Evolutionary conservation across 352 stramenopile genomes (phyloP).

Genomic region (Globisporangium cederbergense): DNA sequence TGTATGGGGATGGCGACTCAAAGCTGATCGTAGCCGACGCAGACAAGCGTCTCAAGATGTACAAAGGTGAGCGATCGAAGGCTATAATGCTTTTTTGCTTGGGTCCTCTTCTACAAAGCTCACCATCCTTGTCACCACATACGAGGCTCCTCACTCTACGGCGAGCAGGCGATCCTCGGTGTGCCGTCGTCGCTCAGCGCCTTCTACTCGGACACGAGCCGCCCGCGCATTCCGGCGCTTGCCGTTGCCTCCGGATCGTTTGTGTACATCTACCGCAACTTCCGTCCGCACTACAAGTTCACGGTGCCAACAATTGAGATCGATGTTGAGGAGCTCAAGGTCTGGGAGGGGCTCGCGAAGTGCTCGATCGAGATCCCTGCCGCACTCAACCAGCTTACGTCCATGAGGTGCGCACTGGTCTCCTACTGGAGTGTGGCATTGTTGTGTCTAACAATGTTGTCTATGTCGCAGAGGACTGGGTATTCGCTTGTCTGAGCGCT

Average conservation of each 20-base stretch:
- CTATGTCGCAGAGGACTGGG: slow-evolving; percentile 38
- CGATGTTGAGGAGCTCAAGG: slow-evolving; percentile 58
- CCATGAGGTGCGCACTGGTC: slow-evolving; percentile 34
- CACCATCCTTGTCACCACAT: not conserved
- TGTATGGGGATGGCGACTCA: slow-evolving; percentile 80
- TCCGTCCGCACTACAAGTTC: slow-evolving; percentile 91
- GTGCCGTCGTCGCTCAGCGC: slow-evolving; percentile 63
- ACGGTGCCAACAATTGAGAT: slow-evolving; percentile 78
- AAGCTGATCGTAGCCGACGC: slow-evolving; percentile 78
- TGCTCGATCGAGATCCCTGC: slow-evolving; percentile 69
- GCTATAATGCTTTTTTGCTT: not conserved
- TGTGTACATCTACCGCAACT: slow-evolving; percentile 91
- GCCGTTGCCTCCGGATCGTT: slow-evolving; percentile 82
- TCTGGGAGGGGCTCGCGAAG: slow-evolving; percentile 69
- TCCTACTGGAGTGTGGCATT: not conserved
- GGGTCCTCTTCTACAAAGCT: not conserved
- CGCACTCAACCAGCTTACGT: slow-evolving; percentile 57
- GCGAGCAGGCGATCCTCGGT: slow-evolving; percentile 78
- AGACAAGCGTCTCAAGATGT: slow-evolving; percentile 86
- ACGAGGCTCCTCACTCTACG: slow-evolving; percentile 65
- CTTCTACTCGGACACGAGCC: slow-evolving; percentile 72
- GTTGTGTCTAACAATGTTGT: not conserved
- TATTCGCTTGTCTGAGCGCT: slow-evolving; percentile 67
- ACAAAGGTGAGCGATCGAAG: slow-evolving; percentile 52
- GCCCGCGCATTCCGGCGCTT: slow-evolving; percentile 75